Evolutionary conservation across 1,139 yeast species (phyloP).

Genomic region (Pichiaceae sp.): DNA sequence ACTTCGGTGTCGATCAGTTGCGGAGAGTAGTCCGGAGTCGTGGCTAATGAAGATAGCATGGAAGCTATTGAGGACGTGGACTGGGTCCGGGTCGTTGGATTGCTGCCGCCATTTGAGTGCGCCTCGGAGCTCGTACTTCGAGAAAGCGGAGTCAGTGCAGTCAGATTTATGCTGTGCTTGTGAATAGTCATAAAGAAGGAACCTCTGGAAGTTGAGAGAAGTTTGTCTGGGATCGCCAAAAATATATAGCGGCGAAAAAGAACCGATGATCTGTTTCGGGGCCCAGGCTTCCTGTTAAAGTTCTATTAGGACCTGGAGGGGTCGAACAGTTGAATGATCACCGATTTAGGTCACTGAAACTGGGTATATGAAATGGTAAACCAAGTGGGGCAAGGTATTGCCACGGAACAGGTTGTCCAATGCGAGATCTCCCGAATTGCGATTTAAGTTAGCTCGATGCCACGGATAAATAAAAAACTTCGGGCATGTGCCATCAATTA

Average conservation of each 20-base stretch:
- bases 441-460: no score
- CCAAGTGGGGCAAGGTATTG: no score
- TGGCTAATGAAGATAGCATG: constrained; percentile 13
- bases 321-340: no score
- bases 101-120: constrained; percentile 3
- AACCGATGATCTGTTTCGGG: not conserved
- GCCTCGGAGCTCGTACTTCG: constrained; percentile 3
- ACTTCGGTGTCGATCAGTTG: constrained; percentile 20
- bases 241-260: not conserved
- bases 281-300: not conserved
- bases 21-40: constrained; percentile 24
- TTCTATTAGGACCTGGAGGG: no score
- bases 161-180: constrained; percentile 6
- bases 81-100: constrained; percentile 12
- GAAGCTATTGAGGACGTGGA: constrained; percentile 10
- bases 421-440: no score
- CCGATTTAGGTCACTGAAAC: no score
- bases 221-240: no score
- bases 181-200: constrained; percentile 7
- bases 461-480: no score
- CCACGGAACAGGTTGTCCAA: no score
- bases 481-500: no score
- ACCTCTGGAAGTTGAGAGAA: not conserved
- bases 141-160: constrained; percentile 2
- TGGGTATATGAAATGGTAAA: no score